phyloP scores from a whole-genome alignment of 1,284 basidiomycete genomes.

The Takashimella koratensis region DNA sequence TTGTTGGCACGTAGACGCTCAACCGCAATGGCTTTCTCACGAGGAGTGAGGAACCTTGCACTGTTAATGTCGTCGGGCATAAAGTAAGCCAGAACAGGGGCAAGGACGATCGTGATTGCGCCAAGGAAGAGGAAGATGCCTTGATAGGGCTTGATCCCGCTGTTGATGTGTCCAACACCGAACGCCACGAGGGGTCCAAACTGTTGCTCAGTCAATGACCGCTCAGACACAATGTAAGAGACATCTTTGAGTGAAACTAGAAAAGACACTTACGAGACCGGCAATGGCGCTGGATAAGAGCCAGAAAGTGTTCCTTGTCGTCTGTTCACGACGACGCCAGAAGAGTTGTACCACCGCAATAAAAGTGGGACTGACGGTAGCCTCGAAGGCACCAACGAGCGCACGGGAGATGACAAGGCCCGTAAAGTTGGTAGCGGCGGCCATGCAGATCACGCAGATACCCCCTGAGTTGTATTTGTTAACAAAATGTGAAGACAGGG shows the following conservation, averaged over 20 bases:
- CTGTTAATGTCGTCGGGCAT: slow-evolving; percentile 17
- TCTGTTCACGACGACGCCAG: slow-evolving; percentile 43
- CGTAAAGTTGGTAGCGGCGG: slow-evolving; percentile 50
- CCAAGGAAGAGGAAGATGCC: slow-evolving; percentile 22
- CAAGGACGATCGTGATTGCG: slow-evolving; percentile 15
- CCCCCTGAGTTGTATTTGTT: not conserved
- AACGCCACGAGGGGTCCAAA: slow-evolving; percentile 35
- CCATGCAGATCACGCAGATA: slow-evolving; percentile 28
- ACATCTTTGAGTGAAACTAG: too few relatives aligned
- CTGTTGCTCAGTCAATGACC: too few relatives aligned
- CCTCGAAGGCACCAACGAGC: slow-evolving; percentile 26
- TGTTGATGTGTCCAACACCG: slow-evolving; percentile 32
- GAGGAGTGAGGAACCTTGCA: slow-evolving; percentile 17
- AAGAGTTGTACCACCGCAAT: slow-evolving; percentile 24
- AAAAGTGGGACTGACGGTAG: slow-evolving; percentile 23
- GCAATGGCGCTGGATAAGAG: slow-evolving; percentile 3
- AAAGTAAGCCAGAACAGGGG: slow-evolving; percentile 14
- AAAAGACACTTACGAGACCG: too few relatives aligned
- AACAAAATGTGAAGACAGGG: too few relatives aligned
- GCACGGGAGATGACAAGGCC: slow-evolving; percentile 37
- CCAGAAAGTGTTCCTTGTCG: slow-evolving; percentile 52
- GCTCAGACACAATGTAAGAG: too few relatives aligned
- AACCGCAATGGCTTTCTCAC: slow-evolving; percentile 23
- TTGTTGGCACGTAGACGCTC: slow-evolving; percentile 23
- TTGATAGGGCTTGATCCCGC: slow-evolving; percentile 17